Evolutionary conservation across 371 early-diverging fungal species (phyloP).

Genomic region (Homolaphlyctis polyrhiza): DNA sequence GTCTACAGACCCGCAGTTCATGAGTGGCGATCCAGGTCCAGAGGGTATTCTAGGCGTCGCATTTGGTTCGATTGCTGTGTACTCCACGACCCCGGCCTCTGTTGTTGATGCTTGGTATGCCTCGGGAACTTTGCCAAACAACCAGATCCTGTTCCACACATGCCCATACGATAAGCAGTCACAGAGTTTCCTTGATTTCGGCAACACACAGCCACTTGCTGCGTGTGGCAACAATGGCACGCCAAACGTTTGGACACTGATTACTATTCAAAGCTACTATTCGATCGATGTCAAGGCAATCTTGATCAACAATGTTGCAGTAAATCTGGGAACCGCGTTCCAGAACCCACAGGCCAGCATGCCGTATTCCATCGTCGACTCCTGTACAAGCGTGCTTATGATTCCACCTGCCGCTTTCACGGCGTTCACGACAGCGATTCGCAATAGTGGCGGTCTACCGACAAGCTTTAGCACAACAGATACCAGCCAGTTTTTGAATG

Average conservation of each 20-base stretch:
- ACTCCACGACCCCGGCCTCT: too few relatives aligned
- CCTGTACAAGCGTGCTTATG: neutral
- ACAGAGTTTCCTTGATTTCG: neutral
- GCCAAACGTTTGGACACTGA: neutral
- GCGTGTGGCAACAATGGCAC: neutral
- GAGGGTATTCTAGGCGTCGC: too few relatives aligned
- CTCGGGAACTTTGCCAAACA: neutral
- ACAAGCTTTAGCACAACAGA: neutral
- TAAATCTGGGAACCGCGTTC: neutral
- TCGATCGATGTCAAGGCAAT: neutral
- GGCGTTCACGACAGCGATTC: neutral
- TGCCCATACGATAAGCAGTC: neutral
- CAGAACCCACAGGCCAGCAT: neutral
- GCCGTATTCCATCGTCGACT: neutral
- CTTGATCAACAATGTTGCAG: neutral
- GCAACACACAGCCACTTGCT: neutral
- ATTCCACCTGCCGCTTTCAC: neutral
- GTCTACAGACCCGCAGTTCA: neutral
- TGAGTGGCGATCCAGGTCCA: too few relatives aligned
- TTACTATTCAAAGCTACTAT: neutral
- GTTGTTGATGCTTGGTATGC: neutral
- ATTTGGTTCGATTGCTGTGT: too few relatives aligned
- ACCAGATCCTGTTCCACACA: neutral
- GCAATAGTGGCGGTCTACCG: neutral
- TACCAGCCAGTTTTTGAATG: neutral